Evolutionary conservation across 495 filamentous ascomycete genomes (phyloP).

Genomic region (Xylaria bambusicola): DNA sequence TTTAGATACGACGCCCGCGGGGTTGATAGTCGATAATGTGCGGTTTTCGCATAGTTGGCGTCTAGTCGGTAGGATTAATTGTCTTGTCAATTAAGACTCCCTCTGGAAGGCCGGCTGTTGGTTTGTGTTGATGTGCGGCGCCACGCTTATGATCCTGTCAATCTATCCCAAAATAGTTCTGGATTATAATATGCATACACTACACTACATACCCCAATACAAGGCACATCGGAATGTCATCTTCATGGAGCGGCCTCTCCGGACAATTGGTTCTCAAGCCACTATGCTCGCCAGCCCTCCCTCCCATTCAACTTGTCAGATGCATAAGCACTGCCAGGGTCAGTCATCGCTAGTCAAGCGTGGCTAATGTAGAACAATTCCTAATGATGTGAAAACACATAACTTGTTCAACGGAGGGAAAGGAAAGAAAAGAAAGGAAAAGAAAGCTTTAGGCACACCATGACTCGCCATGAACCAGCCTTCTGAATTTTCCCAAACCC

Average conservation of each 20-base stretch:
- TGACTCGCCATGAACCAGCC: background rate
- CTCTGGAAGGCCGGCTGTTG: background rate
- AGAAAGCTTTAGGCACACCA: too few species aligned
- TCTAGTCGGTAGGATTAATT: background rate
- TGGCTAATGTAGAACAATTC: background rate
- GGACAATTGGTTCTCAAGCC: constrained; percentile 2
- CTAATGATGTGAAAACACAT: background rate
- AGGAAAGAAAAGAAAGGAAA: background rate
- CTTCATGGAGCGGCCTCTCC: constrained; percentile 4
- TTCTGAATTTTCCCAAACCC: background rate
- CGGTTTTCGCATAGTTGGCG: background rate
- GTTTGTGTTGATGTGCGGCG: background rate
- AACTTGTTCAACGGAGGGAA: background rate
- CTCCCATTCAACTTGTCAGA: background rate
- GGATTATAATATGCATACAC: too few species aligned
- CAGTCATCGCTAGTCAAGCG: too few species aligned
- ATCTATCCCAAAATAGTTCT: constrained; percentile 12
- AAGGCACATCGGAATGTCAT: background rate
- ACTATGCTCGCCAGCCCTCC: background rate
- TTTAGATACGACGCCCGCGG: too few species aligned
- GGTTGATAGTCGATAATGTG: background rate
- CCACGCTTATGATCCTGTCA: background rate
- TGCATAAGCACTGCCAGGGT: too few species aligned
- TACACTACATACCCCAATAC: too few species aligned
- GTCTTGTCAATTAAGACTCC: background rate